A percentile compares a stretch with the other conserved stretches of the same genome.
Conservation (phyloP, 257 asterid genomes). For the Rubia yunnanensis region DNA sequence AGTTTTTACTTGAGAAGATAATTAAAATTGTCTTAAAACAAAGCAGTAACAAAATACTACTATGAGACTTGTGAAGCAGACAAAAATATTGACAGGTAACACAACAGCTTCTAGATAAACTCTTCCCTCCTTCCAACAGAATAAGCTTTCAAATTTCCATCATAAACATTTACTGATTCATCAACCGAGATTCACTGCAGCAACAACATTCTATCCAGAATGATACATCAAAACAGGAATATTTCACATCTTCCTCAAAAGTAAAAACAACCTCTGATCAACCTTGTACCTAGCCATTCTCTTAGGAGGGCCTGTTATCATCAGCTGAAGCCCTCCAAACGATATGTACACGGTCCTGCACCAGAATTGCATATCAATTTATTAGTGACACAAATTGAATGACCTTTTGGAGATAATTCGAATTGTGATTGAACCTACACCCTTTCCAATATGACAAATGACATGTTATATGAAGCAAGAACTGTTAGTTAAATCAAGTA, state of each 20-base stretch:
- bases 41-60: not conserved
- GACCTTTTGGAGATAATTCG: not conserved
- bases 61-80: not conserved
- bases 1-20: not conserved
- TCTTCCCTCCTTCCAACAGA: not conserved
- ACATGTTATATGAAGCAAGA: not conserved
- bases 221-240: not conserved
- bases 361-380: slow-evolving; percentile 1
- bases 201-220: not conserved
- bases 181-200: not conserved
- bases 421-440: not conserved
- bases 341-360: slow-evolving; percentile 58
- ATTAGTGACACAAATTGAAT: slow-evolving; percentile 2
- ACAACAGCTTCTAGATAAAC: not conserved
- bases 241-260: slow-evolving; percentile 64
- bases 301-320: slow-evolving; percentile 50
- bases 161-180: not conserved
- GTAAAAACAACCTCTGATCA: slow-evolving; percentile 66
- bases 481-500: not conserved
- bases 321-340: slow-evolving; percentile 89
- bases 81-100: not conserved
- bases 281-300: slow-evolving; percentile 49
- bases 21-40: too few relatives aligned
- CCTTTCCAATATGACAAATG: not conserved
- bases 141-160: not conserved